Conservation (phyloP, 352 stramenopile genomes). For the Pythium phragmitis region DNA sequence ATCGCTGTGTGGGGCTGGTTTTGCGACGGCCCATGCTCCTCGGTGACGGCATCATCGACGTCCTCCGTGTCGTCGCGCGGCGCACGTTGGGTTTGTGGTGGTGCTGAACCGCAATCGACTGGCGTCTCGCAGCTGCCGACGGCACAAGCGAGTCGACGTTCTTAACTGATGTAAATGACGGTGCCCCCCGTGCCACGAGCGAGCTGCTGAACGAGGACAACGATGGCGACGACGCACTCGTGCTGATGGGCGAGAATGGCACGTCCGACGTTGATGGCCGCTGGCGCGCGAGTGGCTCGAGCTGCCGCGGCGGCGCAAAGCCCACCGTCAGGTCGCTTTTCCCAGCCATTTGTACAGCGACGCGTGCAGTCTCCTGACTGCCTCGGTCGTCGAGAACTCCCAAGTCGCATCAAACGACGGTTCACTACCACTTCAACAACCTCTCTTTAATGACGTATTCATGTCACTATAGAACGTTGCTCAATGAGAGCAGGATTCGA, state of each 20-base stretch:
- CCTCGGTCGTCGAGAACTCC: neutral
- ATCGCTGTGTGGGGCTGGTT: slow-evolving; percentile 1
- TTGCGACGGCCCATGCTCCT: neutral
- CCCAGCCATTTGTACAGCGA: neutral
- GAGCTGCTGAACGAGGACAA: neutral
- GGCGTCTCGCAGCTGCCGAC: slow-evolving; percentile 2
- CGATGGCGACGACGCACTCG: slow-evolving; percentile 2
- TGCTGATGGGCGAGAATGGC: slow-evolving; percentile 18
- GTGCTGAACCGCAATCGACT: slow-evolving; percentile 16
- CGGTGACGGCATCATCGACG: neutral
- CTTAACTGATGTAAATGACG: neutral
- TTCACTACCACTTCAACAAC: slow-evolving; percentile 4
- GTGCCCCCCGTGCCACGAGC: neutral
- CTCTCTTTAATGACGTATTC: slow-evolving; percentile 5
- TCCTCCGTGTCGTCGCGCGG: slow-evolving; percentile 3
- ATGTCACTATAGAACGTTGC: slow-evolving; percentile 10
- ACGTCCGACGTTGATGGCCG: neutral
- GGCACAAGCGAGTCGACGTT: neutral
- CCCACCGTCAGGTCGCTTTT: neutral
- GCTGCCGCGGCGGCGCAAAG: slow-evolving; percentile 21
- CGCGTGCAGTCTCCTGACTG: neutral
- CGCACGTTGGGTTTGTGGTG: slow-evolving; percentile 10
- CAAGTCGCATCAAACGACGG: neutral
- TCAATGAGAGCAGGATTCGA: slow-evolving; percentile 4
- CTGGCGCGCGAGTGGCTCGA: slow-evolving; percentile 25